phyloP scores from a whole-genome alignment of 805 yeast genomes.

The Candida sithepensis region DNA sequence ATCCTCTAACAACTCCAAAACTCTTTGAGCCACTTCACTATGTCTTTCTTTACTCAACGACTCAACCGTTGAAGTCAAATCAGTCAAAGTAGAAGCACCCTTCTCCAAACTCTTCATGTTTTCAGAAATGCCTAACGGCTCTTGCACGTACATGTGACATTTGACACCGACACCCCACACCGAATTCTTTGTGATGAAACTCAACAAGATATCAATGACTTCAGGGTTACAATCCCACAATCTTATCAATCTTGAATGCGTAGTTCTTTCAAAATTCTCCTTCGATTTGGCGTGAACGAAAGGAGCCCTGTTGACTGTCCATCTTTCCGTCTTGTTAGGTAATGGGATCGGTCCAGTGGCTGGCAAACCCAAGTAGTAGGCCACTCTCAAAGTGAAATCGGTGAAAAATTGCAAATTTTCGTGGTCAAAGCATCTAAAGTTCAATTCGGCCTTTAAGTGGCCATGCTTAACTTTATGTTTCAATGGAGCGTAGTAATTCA shows the following conservation, averaged over 20 bases:
- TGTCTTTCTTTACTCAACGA: conserved; percentile 19
- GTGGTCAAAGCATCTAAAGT: conserved; percentile 67
- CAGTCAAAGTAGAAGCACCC: conserved; percentile 15
- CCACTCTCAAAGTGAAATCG: conserved; percentile 87
- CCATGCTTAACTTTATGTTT: conserved; percentile 65
- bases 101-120: conserved; percentile 34
- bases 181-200: conserved; percentile 72
- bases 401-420: conserved; percentile 69
- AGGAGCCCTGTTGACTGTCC: conserved; percentile 93
- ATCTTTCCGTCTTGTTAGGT: conserved; percentile 72
- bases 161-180: conserved; percentile 81
- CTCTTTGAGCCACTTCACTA: conserved; percentile 58
- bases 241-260: conserved; percentile 68
- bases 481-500: conserved; percentile 78
- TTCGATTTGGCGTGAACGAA: conserved; percentile 92
- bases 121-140: conserved; percentile 42
- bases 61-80: conserved; percentile 22
- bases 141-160: conserved; percentile 59
- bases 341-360: conserved; percentile 67
- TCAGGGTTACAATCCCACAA: conserved; percentile 87
- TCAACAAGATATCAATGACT: conserved; percentile 75
- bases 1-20: conserved; percentile 64
- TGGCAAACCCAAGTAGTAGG: conserved; percentile 86
- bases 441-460: conserved; percentile 72
- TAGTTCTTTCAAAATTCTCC: conserved; percentile 88